Evolutionary conservation across 768 basidiomycete species (phyloP).

Genomic region (Podaxis carcinomalis): DNA sequence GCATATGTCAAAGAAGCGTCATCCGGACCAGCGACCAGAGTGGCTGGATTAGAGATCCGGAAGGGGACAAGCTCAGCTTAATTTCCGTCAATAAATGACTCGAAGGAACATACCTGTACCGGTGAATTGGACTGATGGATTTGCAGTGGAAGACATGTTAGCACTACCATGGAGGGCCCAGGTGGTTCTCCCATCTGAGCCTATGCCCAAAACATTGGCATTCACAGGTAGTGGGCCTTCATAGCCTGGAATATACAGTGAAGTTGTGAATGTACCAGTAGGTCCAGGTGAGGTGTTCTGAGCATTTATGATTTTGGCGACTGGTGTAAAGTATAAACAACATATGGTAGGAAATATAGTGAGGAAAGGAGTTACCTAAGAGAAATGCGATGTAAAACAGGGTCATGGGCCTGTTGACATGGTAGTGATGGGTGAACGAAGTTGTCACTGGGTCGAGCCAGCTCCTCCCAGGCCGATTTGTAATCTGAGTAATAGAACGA

Average conservation of each 20-base stretch:
- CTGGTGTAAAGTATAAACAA: too few species aligned
- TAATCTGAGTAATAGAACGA: too few species aligned
- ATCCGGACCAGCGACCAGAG: slow-evolving; percentile 34
- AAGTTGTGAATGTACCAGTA: slow-evolving; percentile 16
- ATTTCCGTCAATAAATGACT: background rate
- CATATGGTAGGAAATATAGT: too few species aligned
- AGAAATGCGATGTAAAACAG: too few species aligned
- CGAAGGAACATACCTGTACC: background rate
- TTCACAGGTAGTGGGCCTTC: slow-evolving; percentile 37
- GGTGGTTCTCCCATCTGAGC: background rate
- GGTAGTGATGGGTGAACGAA: too few species aligned
- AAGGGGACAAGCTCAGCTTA: background rate
- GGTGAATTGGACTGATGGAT: background rate
- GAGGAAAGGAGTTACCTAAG: too few species aligned
- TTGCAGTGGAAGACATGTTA: background rate
- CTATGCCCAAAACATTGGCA: slow-evolving; percentile 33
- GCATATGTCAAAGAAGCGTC: slow-evolving; percentile 35
- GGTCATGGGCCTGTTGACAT: too few species aligned
- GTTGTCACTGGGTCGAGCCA: too few species aligned
- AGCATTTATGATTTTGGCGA: too few species aligned
- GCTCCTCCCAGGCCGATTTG: too few species aligned
- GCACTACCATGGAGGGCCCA: background rate
- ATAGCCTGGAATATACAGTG: slow-evolving; percentile 43
- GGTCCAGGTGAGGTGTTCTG: too few species aligned
- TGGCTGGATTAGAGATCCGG: background rate